Conservation (phyloP, 139 green algal species). For the Chlamydomonas incerta region DNA sequence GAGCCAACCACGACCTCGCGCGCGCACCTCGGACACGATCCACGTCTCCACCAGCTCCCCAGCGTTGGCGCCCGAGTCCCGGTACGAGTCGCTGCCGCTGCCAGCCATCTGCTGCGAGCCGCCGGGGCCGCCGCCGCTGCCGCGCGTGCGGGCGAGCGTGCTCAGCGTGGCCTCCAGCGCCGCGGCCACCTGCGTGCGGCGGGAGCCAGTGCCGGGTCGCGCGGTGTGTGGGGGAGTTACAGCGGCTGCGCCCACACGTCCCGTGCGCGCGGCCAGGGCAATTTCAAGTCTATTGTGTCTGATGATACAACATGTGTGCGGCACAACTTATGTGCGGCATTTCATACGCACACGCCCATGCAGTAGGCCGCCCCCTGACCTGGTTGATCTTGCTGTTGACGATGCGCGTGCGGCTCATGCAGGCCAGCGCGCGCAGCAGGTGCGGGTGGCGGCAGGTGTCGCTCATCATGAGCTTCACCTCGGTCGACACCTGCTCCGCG, state of each 20-base stretch:
- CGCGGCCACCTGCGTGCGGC: not conserved
- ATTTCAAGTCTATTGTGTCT: too few species aligned
- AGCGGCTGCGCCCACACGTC: too few species aligned
- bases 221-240: too few species aligned
- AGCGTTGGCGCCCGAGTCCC: too few species aligned
- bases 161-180: slow-evolving; percentile 6
- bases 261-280: too few species aligned
- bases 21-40: slow-evolving; percentile 23
- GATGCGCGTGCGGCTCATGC: not conserved
- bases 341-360: too few species aligned
- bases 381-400: not conserved
- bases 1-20: too few species aligned
- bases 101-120: not conserved
- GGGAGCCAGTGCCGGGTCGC: too few species aligned
- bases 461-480: slow-evolving; percentile 24
- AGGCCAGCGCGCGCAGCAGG: slow-evolving; percentile 16
- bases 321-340: too few species aligned
- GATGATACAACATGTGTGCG: too few species aligned
- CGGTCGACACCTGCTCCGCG: slow-evolving; percentile 10
- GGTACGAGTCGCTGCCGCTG: not conserved
- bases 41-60: slow-evolving; percentile 24
- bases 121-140: not conserved
- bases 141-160: not conserved
- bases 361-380: too few species aligned
- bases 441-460: slow-evolving; percentile 12